These are phyloP conservation scores for Mariannaea elegans DNA, from an alignment of 2,329 filamentous ascomycete genomes.

Conservation along the genomic window DNA sequence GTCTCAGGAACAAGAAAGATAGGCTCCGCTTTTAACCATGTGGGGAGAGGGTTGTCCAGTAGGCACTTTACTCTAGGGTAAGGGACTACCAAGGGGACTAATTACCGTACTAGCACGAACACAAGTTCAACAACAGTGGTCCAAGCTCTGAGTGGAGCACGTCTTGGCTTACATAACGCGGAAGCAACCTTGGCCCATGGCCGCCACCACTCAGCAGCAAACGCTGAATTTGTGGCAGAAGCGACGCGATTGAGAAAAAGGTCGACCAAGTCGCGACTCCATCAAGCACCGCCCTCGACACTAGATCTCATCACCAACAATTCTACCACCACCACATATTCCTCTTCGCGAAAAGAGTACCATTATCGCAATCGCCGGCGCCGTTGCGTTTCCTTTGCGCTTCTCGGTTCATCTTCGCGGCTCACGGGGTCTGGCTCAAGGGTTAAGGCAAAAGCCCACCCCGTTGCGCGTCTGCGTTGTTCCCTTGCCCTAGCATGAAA, in stretches of 20 bases:
- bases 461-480: conserved; percentile 33
- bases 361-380: background rate
- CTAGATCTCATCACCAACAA: conserved; percentile 33
- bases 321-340: conserved; percentile 23
- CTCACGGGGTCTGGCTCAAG: conserved; percentile 16
- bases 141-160: background rate
- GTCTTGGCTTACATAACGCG: conserved; percentile 36
- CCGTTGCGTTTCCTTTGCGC: conserved; percentile 13
- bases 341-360: conserved; percentile 5
- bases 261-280: conserved; percentile 40
- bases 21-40: background rate
- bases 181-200: background rate
- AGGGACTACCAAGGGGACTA: too few species aligned
- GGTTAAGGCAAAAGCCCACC: conserved; percentile 24
- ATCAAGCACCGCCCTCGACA: conserved; percentile 35
- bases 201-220: conserved; percentile 20
- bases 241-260: conserved; percentile 46
- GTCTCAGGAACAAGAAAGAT: too few species aligned
- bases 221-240: conserved; percentile 36
- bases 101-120: too few species aligned
- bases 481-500: conserved; percentile 43
- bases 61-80: too few species aligned
- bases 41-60: too few species aligned
- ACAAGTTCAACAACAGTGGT: too few species aligned
- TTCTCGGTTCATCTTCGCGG: background rate